Conservation (phyloP, 2,329 filamentous ascomycete species). For the Talaromyces funiculosus region DNA sequence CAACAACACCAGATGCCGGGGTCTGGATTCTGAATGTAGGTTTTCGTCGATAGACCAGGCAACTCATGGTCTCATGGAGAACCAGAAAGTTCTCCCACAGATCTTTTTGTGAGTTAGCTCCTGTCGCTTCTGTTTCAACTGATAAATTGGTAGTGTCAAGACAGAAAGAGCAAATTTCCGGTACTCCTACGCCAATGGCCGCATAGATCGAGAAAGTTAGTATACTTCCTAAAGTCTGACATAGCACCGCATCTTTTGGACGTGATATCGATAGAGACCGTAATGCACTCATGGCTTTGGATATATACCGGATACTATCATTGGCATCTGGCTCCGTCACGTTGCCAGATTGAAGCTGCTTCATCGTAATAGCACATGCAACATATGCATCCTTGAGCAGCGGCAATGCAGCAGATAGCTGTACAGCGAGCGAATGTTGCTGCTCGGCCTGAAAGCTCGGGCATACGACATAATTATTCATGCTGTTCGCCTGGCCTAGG, state of each 20-base stretch:
- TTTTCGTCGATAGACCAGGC: background rate
- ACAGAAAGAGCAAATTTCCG: slow-evolving; percentile 9
- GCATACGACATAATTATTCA: slow-evolving; percentile 5
- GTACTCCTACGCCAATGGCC: slow-evolving; percentile 5
- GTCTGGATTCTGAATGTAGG: slow-evolving; percentile 6
- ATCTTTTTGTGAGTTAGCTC: background rate
- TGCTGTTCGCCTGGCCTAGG: slow-evolving; percentile 1
- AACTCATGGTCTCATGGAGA: slow-evolving; percentile 8
- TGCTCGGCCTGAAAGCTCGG: slow-evolving; percentile 9
- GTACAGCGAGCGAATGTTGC: background rate
- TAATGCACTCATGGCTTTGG: background rate
- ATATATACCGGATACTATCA: background rate
- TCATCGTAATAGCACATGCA: slow-evolving; percentile 10
- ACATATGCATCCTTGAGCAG: slow-evolving; percentile 10
- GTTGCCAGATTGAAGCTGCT: slow-evolving; percentile 1
- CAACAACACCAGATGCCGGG: background rate
- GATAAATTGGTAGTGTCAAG: background rate
- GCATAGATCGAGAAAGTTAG: slow-evolving; percentile 7
- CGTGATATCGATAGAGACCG: background rate
- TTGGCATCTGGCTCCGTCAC: background rate
- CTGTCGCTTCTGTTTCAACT: background rate
- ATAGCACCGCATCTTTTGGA: background rate
- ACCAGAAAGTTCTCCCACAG: slow-evolving; percentile 7
- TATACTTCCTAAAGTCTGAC: slow-evolving; percentile 4
- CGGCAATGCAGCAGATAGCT: background rate